A percentile compares a stretch with the other conserved stretches of the same genome.
Conservation (phyloP, 805 yeast species). For the Saccharomycopsis javanensis region DNA sequence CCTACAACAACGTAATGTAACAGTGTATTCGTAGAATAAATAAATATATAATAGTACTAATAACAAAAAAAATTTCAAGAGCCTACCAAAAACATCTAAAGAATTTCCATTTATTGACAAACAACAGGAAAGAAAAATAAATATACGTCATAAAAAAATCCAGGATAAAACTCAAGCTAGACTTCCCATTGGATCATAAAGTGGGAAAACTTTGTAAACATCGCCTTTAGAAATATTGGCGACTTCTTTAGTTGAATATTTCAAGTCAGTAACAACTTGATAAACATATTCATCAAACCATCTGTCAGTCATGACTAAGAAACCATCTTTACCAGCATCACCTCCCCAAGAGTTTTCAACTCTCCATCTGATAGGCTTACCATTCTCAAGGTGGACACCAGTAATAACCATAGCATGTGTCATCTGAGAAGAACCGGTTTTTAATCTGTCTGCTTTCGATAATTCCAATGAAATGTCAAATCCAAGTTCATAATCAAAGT, state of each 20-base stretch:
- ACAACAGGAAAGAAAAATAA: background rate
- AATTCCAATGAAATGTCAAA: conserved; percentile 45
- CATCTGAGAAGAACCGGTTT: conserved; percentile 65
- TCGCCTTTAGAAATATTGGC: conserved; percentile 30
- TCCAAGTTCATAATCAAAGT: conserved; percentile 53
- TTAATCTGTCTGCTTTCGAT: conserved; percentile 58
- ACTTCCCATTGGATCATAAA: conserved; percentile 80
- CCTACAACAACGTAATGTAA: no score
- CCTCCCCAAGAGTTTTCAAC: conserved; percentile 77
- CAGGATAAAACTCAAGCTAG: conserved; percentile 35
- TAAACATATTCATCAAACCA: conserved; percentile 68
- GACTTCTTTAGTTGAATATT: conserved; percentile 36
- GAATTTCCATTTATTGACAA: background rate
- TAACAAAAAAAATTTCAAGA: no score
- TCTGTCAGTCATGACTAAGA: conserved; percentile 60
- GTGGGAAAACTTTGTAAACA: conserved; percentile 47
- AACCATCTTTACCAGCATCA: conserved; percentile 57
- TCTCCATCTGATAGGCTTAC: conserved; percentile 56
- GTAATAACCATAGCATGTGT: conserved; percentile 87
- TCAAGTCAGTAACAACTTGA: conserved; percentile 54
- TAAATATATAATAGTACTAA: no score
- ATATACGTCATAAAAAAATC: background rate
- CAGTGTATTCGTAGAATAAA: no score
- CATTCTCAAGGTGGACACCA: conserved; percentile 64
- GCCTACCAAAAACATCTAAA: background rate